Conservation (phyloP, 371 early-diverging fungal species). For the Mortierella sp. region DNA sequence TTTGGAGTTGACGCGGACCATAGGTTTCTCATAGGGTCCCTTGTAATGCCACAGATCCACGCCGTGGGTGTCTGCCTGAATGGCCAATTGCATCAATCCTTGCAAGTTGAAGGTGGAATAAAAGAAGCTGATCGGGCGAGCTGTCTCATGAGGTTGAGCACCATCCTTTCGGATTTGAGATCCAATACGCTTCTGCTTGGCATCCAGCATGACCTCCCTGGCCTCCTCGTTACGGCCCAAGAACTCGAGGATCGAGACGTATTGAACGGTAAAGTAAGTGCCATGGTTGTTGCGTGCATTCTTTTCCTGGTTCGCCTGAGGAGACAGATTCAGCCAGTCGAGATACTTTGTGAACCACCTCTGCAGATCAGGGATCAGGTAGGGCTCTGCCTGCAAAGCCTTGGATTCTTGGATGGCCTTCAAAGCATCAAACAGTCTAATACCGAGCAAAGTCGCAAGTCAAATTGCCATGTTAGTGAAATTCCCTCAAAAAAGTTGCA, state of each 20-base stretch:
- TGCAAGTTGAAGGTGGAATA: conserved; percentile 58
- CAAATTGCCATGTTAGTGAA: not conserved
- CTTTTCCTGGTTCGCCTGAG: conserved; percentile 36
- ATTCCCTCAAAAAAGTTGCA: too few relatives aligned
- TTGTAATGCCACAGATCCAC: conserved; percentile 45
- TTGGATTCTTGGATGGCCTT: conserved; percentile 35
- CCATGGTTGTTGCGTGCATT: conserved; percentile 56
- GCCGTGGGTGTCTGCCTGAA: conserved; percentile 29
- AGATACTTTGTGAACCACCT: conserved; percentile 48
- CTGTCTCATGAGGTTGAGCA: conserved; percentile 55
- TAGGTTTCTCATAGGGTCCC: conserved; percentile 16
- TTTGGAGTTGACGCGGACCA: conserved; percentile 19
- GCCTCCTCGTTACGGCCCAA: conserved; percentile 51
- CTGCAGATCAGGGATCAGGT: conserved; percentile 31
- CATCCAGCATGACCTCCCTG: conserved; percentile 16
- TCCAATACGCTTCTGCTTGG: conserved; percentile 38
- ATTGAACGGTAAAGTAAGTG: conserved; percentile 57
- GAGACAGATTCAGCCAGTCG: conserved; percentile 46
- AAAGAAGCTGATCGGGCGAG: conserved; percentile 53
- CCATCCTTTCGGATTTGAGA: conserved; percentile 55
- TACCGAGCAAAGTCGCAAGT: not conserved
- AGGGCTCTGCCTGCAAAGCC: conserved; percentile 30
- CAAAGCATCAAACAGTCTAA: conserved; percentile 35
- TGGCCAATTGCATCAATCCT: conserved; percentile 52
- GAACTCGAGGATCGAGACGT: conserved; percentile 54